Percentiles rank a stretch among this genome's conserved stretches.
These are phyloP conservation scores for Spiromastix sp. DNA, from an alignment of 2,329 filamentous ascomycete genomes.

Conservation along the genomic window DNA sequence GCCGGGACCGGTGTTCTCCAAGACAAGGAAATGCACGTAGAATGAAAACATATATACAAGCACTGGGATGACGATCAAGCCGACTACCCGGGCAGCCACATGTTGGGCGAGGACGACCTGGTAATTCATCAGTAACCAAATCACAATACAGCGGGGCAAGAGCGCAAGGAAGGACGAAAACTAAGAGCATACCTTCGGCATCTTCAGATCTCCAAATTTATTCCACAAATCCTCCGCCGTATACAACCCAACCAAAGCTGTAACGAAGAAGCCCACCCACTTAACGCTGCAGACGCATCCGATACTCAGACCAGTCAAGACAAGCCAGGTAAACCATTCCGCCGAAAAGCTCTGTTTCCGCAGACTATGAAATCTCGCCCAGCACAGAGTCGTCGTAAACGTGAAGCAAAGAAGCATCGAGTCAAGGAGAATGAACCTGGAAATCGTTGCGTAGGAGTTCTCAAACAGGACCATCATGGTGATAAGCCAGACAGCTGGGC, in stretches of 20 bases:
- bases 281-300: slow-evolving; percentile 98
- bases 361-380: slow-evolving; percentile 89
- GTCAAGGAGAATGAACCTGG: slow-evolving; percentile 93
- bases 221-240: slow-evolving; percentile 95
- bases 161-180: slow-evolving; percentile 7
- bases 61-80: slow-evolving; percentile 79
- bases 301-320: slow-evolving; percentile 88
- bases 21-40: slow-evolving; percentile 83
- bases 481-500: slow-evolving; percentile 85
- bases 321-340: slow-evolving; percentile 92
- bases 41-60: slow-evolving; percentile 94
- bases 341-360: slow-evolving; percentile 75
- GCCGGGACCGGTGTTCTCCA: slow-evolving; percentile 87
- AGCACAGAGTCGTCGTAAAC: slow-evolving; percentile 94
- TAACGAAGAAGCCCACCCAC: slow-evolving; percentile 93
- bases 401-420: slow-evolving; percentile 98
- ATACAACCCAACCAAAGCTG: slow-evolving; percentile 88
- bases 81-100: slow-evolving; percentile 66
- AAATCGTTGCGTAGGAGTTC: slow-evolving; percentile 99
- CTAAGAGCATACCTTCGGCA: slow-evolving; percentile 56
- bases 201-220: slow-evolving; percentile 90
- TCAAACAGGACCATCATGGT: slow-evolving; percentile 97
- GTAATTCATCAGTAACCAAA: too few relatives aligned
- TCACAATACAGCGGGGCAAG: slow-evolving; percentile 11
- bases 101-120: slow-evolving; percentile 63